Percentiles rank a stretch among this genome's conserved stretches.
Evolutionary conservation across 2,329 filamentous ascomycete species (phyloP).

Genomic region (Colletotrichum orbiculare): DNA sequence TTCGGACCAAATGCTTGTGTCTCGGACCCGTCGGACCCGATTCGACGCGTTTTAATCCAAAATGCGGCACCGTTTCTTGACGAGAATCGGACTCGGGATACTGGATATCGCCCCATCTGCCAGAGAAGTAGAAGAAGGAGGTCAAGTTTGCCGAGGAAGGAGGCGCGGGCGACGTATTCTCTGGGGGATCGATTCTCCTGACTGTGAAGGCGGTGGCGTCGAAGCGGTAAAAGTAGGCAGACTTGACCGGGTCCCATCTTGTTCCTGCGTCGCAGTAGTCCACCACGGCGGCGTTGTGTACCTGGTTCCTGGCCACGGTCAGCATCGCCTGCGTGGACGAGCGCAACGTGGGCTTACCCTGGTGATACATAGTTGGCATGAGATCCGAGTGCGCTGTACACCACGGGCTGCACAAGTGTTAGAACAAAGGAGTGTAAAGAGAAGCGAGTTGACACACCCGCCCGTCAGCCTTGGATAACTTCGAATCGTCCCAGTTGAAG

Average conservation of each 20-base stretch:
- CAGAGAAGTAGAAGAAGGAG: slow-evolving; percentile 48
- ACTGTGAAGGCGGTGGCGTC: slow-evolving; percentile 41
- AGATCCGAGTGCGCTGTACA: slow-evolving; percentile 49
- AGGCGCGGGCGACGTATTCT: neutral
- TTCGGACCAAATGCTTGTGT: slow-evolving; percentile 47
- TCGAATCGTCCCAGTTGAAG: slow-evolving; percentile 44
- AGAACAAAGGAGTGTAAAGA: neutral
- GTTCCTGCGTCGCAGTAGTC: slow-evolving; percentile 49
- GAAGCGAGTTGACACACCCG: slow-evolving; percentile 40
- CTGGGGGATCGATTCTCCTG: slow-evolving; percentile 33
- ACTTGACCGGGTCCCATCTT: slow-evolving; percentile 48
- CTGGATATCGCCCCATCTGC: slow-evolving; percentile 47
- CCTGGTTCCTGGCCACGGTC: slow-evolving; percentile 41
- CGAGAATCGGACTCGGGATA: slow-evolving; percentile 46
- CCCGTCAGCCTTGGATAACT: slow-evolving; percentile 40
- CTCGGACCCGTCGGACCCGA: slow-evolving; percentile 47
- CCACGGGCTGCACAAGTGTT: slow-evolving; percentile 42
- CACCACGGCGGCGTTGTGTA: slow-evolving; percentile 46
- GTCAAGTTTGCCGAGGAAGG: slow-evolving; percentile 42
- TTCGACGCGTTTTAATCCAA: slow-evolving; percentile 47
- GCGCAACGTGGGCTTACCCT: slow-evolving; percentile 41
- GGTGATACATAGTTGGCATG: slow-evolving; percentile 47
- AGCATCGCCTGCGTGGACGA: neutral
- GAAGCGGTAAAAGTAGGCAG: slow-evolving; percentile 50
- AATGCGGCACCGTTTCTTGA: slow-evolving; percentile 44